Evolutionary conservation across 805 yeast genomes (phyloP).

Genomic region (Wickerhamiella allomyrinae): DNA sequence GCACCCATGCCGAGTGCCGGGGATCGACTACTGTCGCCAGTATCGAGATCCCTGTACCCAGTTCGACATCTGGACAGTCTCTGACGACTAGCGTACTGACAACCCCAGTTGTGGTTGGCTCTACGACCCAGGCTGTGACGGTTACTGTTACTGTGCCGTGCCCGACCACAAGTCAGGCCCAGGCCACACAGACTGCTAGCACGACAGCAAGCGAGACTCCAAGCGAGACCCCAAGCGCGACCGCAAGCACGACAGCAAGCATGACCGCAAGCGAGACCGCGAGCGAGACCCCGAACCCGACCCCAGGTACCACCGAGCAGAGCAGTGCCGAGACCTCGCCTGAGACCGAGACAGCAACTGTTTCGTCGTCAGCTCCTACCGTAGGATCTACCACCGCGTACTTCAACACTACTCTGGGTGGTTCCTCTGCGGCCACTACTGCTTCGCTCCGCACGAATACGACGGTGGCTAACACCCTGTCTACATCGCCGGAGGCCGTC

Average conservation of each 20-base stretch:
- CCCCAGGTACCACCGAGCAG: not conserved
- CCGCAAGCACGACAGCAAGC: not conserved
- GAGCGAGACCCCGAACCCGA: not conserved
- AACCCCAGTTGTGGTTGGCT: slow-evolving; percentile 1
- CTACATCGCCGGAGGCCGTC: too few relatives aligned
- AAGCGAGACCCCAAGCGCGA: not conserved
- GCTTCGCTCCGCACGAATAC: too few relatives aligned
- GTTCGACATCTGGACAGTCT: slow-evolving; percentile 5
- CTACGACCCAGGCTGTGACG: slow-evolving; percentile 4
- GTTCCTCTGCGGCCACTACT: not conserved
- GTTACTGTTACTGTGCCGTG: slow-evolving; percentile 5
- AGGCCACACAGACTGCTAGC: not conserved
- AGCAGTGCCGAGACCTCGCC: not conserved
- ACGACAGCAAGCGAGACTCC: not conserved
- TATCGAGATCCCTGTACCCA: not conserved
- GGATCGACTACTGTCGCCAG: slow-evolving; percentile 4
- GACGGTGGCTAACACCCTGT: too few relatives aligned
- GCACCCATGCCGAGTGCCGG: not conserved
- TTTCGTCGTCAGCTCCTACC: not conserved
- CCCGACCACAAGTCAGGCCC: not conserved
- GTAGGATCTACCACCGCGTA: not conserved
- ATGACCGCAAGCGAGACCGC: not conserved
- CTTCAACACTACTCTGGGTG: not conserved
- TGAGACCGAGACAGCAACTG: not conserved
- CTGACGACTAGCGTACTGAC: slow-evolving; percentile 3